Percentiles rank a stretch among this genome's conserved stretches.
Conservation (phyloP, 2,329 filamentous ascomycete genomes). For the Aspergillus ruber region DNA sequence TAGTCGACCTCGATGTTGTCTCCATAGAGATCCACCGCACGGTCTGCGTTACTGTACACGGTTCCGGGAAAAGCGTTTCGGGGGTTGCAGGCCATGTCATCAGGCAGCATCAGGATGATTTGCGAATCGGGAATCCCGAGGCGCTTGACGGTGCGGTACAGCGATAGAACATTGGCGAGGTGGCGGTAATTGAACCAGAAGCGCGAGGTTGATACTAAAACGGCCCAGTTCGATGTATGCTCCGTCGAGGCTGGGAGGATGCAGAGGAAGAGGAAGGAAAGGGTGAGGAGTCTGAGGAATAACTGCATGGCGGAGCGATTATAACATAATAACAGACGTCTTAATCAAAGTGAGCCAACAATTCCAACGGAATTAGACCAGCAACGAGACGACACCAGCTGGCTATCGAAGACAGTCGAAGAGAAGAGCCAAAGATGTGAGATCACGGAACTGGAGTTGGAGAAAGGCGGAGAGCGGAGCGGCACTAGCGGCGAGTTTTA, state of each 20-base stretch:
- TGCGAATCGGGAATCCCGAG: conserved; percentile 96
- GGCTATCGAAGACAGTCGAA: neutral
- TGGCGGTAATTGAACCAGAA: conserved; percentile 99
- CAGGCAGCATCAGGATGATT: conserved; percentile 99
- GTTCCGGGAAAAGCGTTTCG: conserved; percentile 96
- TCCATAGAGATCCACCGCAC: conserved; percentile 90
- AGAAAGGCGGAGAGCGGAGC: neutral
- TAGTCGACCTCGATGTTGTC: conserved; percentile 99
- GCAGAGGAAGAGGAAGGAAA: conserved; percentile 15
- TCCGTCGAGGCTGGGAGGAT: conserved; percentile 20
- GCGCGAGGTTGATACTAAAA: conserved; percentile 94
- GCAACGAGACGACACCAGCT: neutral
- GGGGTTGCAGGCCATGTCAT: conserved; percentile 99
- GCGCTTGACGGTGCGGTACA: conserved; percentile 96
- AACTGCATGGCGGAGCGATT: conserved; percentile 20
- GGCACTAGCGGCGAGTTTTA: neutral
- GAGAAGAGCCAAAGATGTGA: neutral
- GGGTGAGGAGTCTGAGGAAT: conserved; percentile 17
- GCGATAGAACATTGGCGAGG: conserved; percentile 91
- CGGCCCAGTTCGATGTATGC: conserved; percentile 98
- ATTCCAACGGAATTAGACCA: neutral
- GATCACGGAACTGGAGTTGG: neutral
- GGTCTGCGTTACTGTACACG: conserved; percentile 96
- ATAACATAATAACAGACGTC: conserved; percentile 9
- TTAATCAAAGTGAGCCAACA: neutral